Evolutionary conservation across 768 basidiomycete genomes (phyloP), one percentile per base, ranked within the genome.

Genomic region (Lentinus tigrinus): DNA sequence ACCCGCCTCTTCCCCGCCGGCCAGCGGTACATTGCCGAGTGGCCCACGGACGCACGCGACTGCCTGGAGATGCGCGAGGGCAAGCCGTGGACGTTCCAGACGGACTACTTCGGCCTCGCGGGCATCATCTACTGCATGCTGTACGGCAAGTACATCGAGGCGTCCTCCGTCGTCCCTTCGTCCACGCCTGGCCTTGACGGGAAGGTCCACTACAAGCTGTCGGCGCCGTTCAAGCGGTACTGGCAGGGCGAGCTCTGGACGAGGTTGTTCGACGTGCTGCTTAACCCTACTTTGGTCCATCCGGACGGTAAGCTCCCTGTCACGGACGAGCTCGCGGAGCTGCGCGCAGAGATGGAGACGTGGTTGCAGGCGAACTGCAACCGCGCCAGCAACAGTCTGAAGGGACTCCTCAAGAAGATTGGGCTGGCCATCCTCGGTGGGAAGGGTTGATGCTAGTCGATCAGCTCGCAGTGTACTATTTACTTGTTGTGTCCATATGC

Each of bases 71-170:
- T 96, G 66, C 84, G 91, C 48, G 86, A 93, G 70, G 81, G 83
- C 24, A 77, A 79, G 48, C 83, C 92, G 3, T 99, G 96, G 97
- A 95, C 89, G 57, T 97, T 85, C 75, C 91, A 99, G 73, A 85
- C 93, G 3, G 97, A 99, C 71, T 99, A 99, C 72, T 93, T 85
- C 69, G 97, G 97, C n/a, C 83, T 98, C 19, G 94, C 93, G 0
- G 88, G 94, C 44, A 89, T 98, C 66, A 82, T 95, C 36, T 97
- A 93, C 74, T 97, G 93, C 77, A 87, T 98, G 85, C 82, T 99
- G 28, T 98, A 94, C 68, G 95, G 95, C 24, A 96, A 93, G 74
- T 96, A 98, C 75, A 92, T 99, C 71, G 87, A 94, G 68, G 84
- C 84, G 13, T 80, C 81, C 58, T 78, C 86, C 9, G 76, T 88